Conservation (phyloP, 768 basidiomycete genomes). For the Boletales sp. region DNA sequence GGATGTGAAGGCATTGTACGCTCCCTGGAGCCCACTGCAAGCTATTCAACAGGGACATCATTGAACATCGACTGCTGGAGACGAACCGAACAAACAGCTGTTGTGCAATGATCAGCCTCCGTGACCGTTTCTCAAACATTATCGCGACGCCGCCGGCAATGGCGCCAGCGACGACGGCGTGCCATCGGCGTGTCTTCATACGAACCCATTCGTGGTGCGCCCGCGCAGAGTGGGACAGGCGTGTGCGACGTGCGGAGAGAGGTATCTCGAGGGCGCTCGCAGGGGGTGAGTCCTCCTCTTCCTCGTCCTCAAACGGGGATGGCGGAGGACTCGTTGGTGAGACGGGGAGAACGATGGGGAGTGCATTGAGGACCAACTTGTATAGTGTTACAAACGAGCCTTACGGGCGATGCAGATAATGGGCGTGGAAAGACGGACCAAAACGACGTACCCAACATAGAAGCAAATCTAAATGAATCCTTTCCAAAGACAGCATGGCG, state of each 20-base stretch:
- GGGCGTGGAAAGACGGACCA: not conserved
- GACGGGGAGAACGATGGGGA: slow-evolving; percentile 65
- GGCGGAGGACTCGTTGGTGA: slow-evolving; percentile 17
- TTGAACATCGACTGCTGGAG: not conserved
- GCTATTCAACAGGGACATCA: not conserved
- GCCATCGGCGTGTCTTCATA: slow-evolving; percentile 72
- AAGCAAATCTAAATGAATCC: slow-evolving; percentile 81
- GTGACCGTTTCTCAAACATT: slow-evolving; percentile 67
- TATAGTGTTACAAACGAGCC: slow-evolving; percentile 77
- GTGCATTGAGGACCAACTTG: slow-evolving; percentile 72
- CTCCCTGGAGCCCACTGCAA: slow-evolving; percentile 80
- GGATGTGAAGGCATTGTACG: slow-evolving; percentile 75
- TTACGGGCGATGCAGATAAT: slow-evolving; percentile 20
- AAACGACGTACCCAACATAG: slow-evolving; percentile 67
- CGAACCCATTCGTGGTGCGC: slow-evolving; percentile 61
- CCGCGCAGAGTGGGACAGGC: slow-evolving; percentile 59
- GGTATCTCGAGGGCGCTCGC: slow-evolving; percentile 15
- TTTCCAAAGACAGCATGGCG: slow-evolving; percentile 79
- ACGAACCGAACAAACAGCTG: slow-evolving; percentile 79
- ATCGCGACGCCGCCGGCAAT: slow-evolving; percentile 71
- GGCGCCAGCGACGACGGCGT: slow-evolving; percentile 75
- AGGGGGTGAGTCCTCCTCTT: slow-evolving; percentile 15
- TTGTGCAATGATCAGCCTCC: slow-evolving; percentile 71
- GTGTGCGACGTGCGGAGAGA: slow-evolving; percentile 36
- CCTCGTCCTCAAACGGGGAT: slow-evolving; percentile 32